Evolutionary conservation across 805 yeast species (phyloP).

Genomic region (Saccharomycopsis sp.): DNA sequence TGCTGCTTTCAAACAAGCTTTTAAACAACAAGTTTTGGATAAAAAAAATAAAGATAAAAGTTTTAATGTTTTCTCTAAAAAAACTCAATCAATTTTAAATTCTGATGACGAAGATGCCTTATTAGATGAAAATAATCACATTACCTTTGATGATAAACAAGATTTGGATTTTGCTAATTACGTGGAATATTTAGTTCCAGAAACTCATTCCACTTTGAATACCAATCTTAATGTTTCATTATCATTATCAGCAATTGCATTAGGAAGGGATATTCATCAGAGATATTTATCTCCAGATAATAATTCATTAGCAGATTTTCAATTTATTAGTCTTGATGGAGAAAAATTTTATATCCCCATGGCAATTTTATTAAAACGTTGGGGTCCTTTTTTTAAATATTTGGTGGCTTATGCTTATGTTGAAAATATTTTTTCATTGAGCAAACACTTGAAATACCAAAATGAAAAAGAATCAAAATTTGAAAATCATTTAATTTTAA

Average conservation of each 20-base stretch:
- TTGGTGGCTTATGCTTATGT: slow-evolving; percentile 56
- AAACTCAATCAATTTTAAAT: no score
- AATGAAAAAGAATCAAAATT: no score
- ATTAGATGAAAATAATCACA: neutral
- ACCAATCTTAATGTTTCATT: slow-evolving; percentile 60
- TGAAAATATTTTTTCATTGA: no score
- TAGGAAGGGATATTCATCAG: slow-evolving; percentile 67
- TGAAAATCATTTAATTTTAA: no score
- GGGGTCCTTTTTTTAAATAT: slow-evolving; percentile 66
- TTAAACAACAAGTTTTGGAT: neutral
- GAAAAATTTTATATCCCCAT: slow-evolving; percentile 55
- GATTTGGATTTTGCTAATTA: slow-evolving; percentile 48
- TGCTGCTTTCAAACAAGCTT: no score
- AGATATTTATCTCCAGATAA: slow-evolving; percentile 35
- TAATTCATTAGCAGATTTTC: slow-evolving; percentile 56
- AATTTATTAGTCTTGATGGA: slow-evolving; percentile 60
- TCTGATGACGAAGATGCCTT: neutral
- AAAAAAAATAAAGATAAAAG: neutral
- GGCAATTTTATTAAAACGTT: slow-evolving; percentile 52
- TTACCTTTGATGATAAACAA: neutral
- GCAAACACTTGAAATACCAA: no score
- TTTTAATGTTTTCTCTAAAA: no score
- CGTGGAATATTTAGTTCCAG: slow-evolving; percentile 68
- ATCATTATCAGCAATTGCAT: slow-evolving; percentile 67
- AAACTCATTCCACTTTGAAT: slow-evolving; percentile 35